Conservation (phyloP, 2,329 filamentous ascomycete species). For the Pezicula radicicola region DNA sequence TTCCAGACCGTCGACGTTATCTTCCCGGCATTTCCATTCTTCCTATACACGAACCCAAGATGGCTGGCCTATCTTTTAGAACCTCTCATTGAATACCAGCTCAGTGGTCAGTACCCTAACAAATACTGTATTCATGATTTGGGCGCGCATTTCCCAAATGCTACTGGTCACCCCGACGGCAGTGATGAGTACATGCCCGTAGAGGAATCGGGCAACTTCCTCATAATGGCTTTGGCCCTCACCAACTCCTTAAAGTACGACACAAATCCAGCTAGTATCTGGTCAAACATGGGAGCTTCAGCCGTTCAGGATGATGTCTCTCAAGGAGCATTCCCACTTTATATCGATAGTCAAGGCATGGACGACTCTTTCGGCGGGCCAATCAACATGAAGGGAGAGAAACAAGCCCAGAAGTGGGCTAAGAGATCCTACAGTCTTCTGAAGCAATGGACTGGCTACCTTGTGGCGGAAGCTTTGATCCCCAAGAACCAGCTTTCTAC, state of each 20-base stretch:
- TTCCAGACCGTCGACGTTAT: constrained; percentile 86
- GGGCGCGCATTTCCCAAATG: constrained; percentile 69
- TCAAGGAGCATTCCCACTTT: constrained; percentile 24
- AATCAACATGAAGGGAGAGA: constrained; percentile 41
- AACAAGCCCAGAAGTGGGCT: constrained; percentile 61
- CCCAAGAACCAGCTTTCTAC: constrained; percentile 67
- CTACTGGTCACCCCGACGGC: constrained; percentile 68
- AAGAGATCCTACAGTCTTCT: constrained; percentile 58
- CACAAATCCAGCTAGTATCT: constrained; percentile 54
- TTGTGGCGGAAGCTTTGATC: constrained; percentile 61
- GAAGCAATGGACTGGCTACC: constrained; percentile 69
- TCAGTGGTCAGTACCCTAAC: constrained; percentile 82
- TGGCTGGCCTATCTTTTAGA: constrained; percentile 80
- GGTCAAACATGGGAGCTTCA: constrained; percentile 41
- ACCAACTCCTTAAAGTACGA: constrained; percentile 70
- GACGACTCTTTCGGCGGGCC: constrained; percentile 61
- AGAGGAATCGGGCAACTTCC: constrained; percentile 64
- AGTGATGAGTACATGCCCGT: constrained; percentile 65
- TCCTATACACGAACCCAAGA: constrained; percentile 77
- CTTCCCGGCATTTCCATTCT: constrained; percentile 83
- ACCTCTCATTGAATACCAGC: constrained; percentile 76
- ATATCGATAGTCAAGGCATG: constrained; percentile 49
- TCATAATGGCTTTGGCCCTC: constrained; percentile 71
- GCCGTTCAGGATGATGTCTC: constrained; percentile 16
- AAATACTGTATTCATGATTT: constrained; percentile 78